These are phyloP conservation scores for Termitomyces sp. DNA, from an alignment of 768 basidiomycete genomes.

Conservation along the genomic window DNA sequence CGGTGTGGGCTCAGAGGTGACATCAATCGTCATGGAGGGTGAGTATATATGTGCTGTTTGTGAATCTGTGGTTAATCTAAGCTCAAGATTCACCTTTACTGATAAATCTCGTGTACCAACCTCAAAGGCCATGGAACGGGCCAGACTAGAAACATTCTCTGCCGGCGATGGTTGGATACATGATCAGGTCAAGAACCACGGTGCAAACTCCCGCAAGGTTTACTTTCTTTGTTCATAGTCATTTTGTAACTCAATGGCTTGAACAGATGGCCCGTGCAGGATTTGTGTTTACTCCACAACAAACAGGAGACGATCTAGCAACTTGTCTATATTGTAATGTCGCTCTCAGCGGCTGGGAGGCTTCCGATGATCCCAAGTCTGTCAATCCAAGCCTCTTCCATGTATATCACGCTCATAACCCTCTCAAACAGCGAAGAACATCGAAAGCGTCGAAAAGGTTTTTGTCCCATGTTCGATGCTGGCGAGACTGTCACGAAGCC, in stretches of 20 bases:
- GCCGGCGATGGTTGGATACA: slow-evolving; percentile 61
- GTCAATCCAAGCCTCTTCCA: slow-evolving; percentile 20
- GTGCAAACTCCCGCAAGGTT: slow-evolving; percentile 70
- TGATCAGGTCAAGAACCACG: slow-evolving; percentile 53
- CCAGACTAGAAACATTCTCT: slow-evolving; percentile 62
- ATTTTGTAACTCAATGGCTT: not conserved
- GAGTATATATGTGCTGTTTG: not conserved
- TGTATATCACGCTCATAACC: slow-evolving; percentile 2
- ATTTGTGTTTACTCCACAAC: slow-evolving; percentile 73
- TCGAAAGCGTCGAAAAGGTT: slow-evolving; percentile 44
- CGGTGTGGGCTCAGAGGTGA: slow-evolving; percentile 66
- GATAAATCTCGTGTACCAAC: slow-evolving; percentile 61
- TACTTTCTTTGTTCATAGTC: not conserved
- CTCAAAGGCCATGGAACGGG: slow-evolving; percentile 64
- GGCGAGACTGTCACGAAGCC: slow-evolving; percentile 16
- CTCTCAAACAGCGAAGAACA: slow-evolving; percentile 59
- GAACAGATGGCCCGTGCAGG: slow-evolving; percentile 84
- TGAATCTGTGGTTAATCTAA: slow-evolving; percentile 1
- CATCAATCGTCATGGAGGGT: slow-evolving; percentile 53
- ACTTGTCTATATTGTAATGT: slow-evolving; percentile 83
- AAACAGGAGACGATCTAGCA: slow-evolving; percentile 68
- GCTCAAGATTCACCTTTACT: slow-evolving; percentile 48
- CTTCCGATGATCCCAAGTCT: slow-evolving; percentile 82
- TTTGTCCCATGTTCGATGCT: slow-evolving; percentile 37
- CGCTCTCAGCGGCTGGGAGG: slow-evolving; percentile 81